Percentiles rank a stretch among this genome's conserved stretches.
Evolutionary conservation across 495 filamentous ascomycete genomes (phyloP).

Genomic region (Penicillium coffeae): DNA sequence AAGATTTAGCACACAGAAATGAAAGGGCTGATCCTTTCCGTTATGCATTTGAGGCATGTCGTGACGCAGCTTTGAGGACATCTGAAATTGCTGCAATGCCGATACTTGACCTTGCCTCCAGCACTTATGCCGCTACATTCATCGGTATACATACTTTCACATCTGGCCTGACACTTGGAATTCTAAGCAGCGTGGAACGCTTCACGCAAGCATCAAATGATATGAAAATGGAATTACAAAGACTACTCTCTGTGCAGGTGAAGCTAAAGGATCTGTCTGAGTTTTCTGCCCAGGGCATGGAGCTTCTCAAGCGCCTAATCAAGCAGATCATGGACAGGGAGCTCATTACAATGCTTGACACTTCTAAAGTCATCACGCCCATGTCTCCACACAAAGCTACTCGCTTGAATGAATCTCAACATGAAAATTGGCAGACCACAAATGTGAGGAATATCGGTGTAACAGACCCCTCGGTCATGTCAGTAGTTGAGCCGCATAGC

Average conservation of each 20-base stretch:
- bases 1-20: neutral
- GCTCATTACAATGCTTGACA: conserved; percentile 7
- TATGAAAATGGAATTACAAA: conserved; percentile 19
- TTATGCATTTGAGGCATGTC: conserved; percentile 16
- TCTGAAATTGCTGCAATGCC: conserved; percentile 9
- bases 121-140: conserved; percentile 29
- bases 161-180: conserved; percentile 22
- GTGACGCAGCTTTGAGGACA: conserved; percentile 25
- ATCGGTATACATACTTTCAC: conserved; percentile 32
- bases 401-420: neutral
- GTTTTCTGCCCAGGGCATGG: conserved; percentile 21
- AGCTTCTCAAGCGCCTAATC: conserved; percentile 21
- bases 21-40: conserved; percentile 3
- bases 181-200: conserved; percentile 25
- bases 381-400: too few species aligned
- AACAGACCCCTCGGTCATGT: too few species aligned
- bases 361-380: neutral
- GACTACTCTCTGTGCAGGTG: conserved; percentile 21
- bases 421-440: too few species aligned
- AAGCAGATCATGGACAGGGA: conserved; percentile 30
- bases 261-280: conserved; percentile 13
- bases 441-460: too few species aligned
- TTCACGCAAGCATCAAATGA: conserved; percentile 12
- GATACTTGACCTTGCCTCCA: conserved; percentile 18
- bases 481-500: too few species aligned